Base-by-base conservation (phyloP, 768 basidiomycete species). In the Tephrocybe sp. region DNA sequence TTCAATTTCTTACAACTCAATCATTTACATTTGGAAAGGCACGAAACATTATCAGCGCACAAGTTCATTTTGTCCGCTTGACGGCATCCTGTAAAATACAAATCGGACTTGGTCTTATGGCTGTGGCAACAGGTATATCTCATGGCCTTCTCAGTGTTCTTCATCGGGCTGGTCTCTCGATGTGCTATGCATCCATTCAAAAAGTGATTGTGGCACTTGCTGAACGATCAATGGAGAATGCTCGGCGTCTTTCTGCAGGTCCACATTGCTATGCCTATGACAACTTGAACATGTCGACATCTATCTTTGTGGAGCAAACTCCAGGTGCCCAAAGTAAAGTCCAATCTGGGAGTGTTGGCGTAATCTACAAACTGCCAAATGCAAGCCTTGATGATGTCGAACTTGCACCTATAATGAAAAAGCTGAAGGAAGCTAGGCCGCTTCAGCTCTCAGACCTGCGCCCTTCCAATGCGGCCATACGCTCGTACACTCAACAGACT, bases 291-390 rank as follows among this genome's bases (percentile, higher is more conserved):
- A 30, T 47, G 23, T 30, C 15, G 0, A 61, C 55, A 1, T 69
- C 69, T 0, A 69, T 63, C 12, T 60, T 56, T 34, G 56, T 69
- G n/a, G 67, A 71, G 49, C 65, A 71, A 47, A 41, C 50, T 0
- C 51, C 54, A 3, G 42, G 50, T n/a, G 55, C 57, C 1, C 58
- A 59, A 10, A 56, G 49, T 25, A 72, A 70, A 51, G 70, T 70
- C 5, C 65, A 68, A 29, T 69, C 67, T 1, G 69, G 70, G 2
- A 71, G 68, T 0, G 64, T 69, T 42, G 22, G 57, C 3, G 12
- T 47, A 1, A 18, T 47, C 3, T 47, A 29, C 24, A 2, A 31
- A n/a, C 36, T 47, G 0, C 15, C 13, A 11, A 47, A 47, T 30
- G 45, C 45, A 18, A 19, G 11, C 15, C 11, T 13, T 6, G 15